A percentile compares a stretch with the other conserved stretches of the same genome.
Conservation (phyloP, 2,329 filamentous ascomycete genomes). For the Aspergillus flavus region DNA sequence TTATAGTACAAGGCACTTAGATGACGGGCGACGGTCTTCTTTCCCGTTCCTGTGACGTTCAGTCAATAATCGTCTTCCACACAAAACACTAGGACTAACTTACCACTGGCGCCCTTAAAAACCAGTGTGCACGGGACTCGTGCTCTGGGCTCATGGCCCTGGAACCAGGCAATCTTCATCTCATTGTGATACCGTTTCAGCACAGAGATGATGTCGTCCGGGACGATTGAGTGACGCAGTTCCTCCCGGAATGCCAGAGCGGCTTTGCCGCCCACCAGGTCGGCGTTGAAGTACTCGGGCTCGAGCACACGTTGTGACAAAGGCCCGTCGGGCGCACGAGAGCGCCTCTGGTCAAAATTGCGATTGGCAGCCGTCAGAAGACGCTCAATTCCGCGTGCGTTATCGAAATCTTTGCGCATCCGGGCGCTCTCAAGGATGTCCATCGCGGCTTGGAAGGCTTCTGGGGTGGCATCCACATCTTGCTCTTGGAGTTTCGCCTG, state of each 20-base stretch:
- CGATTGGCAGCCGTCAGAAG: conserved; percentile 21
- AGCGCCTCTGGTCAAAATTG: conserved; percentile 17
- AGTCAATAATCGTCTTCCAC: neutral
- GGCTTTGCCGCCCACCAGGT: conserved; percentile 11
- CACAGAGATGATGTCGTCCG: conserved; percentile 21
- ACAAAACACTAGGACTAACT: neutral
- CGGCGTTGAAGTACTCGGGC: conserved; percentile 16
- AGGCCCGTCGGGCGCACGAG: neutral
- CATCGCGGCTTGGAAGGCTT: conserved; percentile 21
- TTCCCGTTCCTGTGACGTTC: conserved; percentile 17
- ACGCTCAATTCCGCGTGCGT: conserved; percentile 22
- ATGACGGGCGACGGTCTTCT: conserved; percentile 18
- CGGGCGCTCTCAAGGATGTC: conserved; percentile 19
- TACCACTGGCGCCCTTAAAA: conserved; percentile 24
- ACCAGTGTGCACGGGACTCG: conserved; percentile 21
- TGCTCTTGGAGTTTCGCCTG: conserved; percentile 19
- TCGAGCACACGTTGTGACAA: conserved; percentile 16
- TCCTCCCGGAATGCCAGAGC: conserved; percentile 19
- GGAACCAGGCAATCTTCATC: conserved; percentile 23
- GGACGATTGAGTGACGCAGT: conserved; percentile 19
- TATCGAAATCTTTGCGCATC: conserved; percentile 24
- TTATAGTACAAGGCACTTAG: conserved; percentile 23
- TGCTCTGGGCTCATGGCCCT: conserved; percentile 16
- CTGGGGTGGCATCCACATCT: conserved; percentile 18
- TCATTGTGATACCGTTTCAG: conserved; percentile 24